Base-by-base conservation (phyloP, 768 basidiomycete species). In the Suillus paluster region DNA sequence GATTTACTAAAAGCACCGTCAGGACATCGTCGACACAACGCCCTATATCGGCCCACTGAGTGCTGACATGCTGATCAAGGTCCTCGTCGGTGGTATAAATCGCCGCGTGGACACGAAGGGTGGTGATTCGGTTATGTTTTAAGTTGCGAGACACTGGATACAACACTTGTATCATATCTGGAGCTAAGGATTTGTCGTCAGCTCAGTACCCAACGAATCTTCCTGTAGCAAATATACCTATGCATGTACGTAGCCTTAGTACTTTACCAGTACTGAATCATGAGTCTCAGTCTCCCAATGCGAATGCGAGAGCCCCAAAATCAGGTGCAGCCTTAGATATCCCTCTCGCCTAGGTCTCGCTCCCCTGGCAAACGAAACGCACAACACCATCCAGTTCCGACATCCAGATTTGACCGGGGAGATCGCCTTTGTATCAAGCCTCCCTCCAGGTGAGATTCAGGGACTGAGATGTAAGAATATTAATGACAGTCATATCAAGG, bases 281-380 rank as follows among this genome's bases (percentile, higher is more conserved):
- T 19, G 61, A 75, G 73, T 91, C 90, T 91, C 91, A 94, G 70
- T 92, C 91, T 58, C 93, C 89, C 62, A 94, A 76, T 45, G 84
- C 79, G 71, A 94, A 94, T 11, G 90, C 89, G 56, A 94, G 77
- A 36, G 91, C 81, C 1, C 85, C 88, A 70, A 91, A 93, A 1
- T 87, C 79, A 33, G 86, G 72, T 15, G 87, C 85, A 30, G 81
- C 84, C 57, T 87, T 86, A 19, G 81, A 80, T n/a, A 78, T 72
- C 1, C 88, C 86, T 44, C 83, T 83, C 14, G 88, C 88, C 25
- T 92, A 76, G 66, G 79, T 85, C 71, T 94, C 92, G 8, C 87
- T 85, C 0, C 89, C 88, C 34, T 89, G 77, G 48, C 89, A 75
- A 6, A 93, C 69, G 70, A 90, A 90, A 42, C 87, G 77, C 25